Percentiles rank a stretch among this genome's conserved stretches.
Evolutionary conservation across 805 yeast genomes (phyloP).

Genomic region (Candida jianshihensis): DNA sequence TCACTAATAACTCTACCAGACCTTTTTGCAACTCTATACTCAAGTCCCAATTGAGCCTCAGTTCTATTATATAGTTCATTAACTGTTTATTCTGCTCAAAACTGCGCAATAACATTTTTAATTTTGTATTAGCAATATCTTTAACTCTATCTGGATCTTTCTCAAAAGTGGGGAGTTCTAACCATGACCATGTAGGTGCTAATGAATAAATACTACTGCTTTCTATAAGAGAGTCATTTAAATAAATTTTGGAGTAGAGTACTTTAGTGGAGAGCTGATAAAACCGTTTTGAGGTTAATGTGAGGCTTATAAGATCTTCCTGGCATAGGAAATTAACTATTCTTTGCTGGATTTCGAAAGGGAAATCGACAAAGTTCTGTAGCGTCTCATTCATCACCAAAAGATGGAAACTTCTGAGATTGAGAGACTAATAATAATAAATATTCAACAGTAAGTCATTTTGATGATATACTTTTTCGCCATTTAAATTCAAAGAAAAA

Average conservation of each 20-base stretch:
- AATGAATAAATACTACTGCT: slow-evolving; percentile 25
- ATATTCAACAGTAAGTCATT: too few species aligned
- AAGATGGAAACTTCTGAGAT: too few species aligned
- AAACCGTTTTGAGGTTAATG: slow-evolving; percentile 23
- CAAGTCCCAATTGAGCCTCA: slow-evolving; percentile 37
- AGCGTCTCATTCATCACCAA: too few species aligned
- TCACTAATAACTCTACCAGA: slow-evolving; percentile 24
- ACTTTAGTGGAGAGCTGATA: slow-evolving; percentile 25
- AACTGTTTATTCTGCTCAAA: slow-evolving; percentile 16
- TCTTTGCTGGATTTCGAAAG: slow-evolving; percentile 15
- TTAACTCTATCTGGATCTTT: slow-evolving; percentile 15
- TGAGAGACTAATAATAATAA: too few species aligned
- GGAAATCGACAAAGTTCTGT: slow-evolving; percentile 8
- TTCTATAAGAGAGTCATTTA: slow-evolving; percentile 36
- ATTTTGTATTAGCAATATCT: slow-evolving; percentile 24
- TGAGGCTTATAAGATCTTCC: slow-evolving; percentile 23
- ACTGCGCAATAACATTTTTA: slow-evolving; percentile 22
- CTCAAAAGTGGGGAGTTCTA: slow-evolving; percentile 10
- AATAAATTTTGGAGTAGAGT: slow-evolving; percentile 30
- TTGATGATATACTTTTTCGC: too few species aligned
- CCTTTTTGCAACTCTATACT: slow-evolving; percentile 24
- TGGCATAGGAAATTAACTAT: slow-evolving; percentile 25
- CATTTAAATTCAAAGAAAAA: too few species aligned
- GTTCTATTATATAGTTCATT: slow-evolving; percentile 27
- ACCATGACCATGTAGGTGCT: slow-evolving; percentile 34